Base-by-base conservation (phyloP, 192 early-diverging fungal genomes). In the Linnemannia zychae region DNA sequence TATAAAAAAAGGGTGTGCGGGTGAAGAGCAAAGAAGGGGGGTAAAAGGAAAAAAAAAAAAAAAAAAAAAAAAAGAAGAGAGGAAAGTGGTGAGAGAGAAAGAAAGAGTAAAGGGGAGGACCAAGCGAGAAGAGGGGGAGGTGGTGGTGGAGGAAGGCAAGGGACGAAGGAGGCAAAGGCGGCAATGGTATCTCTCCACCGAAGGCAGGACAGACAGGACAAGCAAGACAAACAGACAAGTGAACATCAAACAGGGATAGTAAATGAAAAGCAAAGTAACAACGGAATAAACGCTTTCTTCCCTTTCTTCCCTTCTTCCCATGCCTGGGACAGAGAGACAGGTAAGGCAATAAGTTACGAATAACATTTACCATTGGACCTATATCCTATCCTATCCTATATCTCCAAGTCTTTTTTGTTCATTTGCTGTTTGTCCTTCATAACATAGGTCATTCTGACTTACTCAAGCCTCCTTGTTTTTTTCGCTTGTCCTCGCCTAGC, bases 391-490 rank as follows among this genome's bases (percentile, higher is more conserved):
- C n/a, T n/a, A n/a, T n/a, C n/a, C n/a, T n/a, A n/a, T n/a, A n/a
- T n/a, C n/a, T n/a, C n/a, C n/a, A n/a, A n/a, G n/a, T n/a, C n/a
- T n/a, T 0, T 31, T 5, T n/a, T 46, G 18, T 16, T 13, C 38
- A n/a, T n/a, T n/a, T n/a, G n/a, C n/a, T n/a, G n/a, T n/a, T n/a
- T n/a, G n/a, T n/a, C n/a, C n/a, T n/a, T n/a, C n/a, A n/a, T n/a
- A n/a, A n/a, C 5, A 7, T 67, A 24, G 17, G 22, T 44, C 37
- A 71, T 71, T 71, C 69, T 24, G 46, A 48, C 44, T 71, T 71
- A 44, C 37, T 46, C 69, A 24, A 71, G 48, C 69, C 69, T 71
- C 69, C 69, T 71, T 71, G 44, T 48, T 71, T 71, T 38, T n/a
- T 0, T n/a, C 17, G 3, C 57, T 28, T 63, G 57, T 63, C 28